phyloP scores from a whole-genome alignment of 768 basidiomycete genomes.

The Mycena capillaripes region DNA sequence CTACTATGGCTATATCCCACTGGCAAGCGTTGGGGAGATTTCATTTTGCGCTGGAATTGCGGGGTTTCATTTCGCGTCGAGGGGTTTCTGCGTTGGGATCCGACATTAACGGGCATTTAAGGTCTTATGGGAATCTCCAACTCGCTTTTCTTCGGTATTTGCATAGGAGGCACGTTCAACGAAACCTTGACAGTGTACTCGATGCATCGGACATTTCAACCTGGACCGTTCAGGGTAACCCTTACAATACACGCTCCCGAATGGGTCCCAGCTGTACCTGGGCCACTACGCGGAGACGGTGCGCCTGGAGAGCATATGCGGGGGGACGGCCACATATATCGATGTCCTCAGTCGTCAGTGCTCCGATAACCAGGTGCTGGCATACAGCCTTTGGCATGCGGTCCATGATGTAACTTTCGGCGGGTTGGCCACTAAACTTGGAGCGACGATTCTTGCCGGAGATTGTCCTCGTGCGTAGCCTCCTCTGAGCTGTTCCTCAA shows the following conservation, averaged over 20 bases:
- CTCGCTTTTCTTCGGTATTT: too few species aligned
- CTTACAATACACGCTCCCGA: background rate
- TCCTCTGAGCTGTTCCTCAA: too few species aligned
- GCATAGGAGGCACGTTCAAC: too few species aligned
- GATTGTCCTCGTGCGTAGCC: conserved; percentile 10
- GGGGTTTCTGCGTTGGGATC: too few species aligned
- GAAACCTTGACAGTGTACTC: background rate
- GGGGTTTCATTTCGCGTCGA: too few species aligned
- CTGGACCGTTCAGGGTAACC: background rate
- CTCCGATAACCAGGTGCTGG: background rate
- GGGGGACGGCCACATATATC: conserved; percentile 26
- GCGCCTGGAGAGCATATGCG: conserved; percentile 29
- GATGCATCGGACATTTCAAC: background rate
- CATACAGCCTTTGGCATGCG: conserved; percentile 5
- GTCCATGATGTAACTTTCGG: background rate
- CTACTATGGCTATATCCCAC: too few species aligned
- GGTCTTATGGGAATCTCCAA: too few species aligned
- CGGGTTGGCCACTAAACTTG: background rate
- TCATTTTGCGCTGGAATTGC: too few species aligned
- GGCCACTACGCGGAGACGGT: conserved; percentile 25
- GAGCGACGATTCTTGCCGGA: conserved; percentile 14
- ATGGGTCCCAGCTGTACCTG: background rate
- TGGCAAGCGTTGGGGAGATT: too few species aligned
- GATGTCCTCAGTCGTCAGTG: conserved; percentile 14
- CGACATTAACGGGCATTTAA: too few species aligned